phyloP scores from a whole-genome alignment of 148 eudicot species.

The Amaranthus cruentus region DNA sequence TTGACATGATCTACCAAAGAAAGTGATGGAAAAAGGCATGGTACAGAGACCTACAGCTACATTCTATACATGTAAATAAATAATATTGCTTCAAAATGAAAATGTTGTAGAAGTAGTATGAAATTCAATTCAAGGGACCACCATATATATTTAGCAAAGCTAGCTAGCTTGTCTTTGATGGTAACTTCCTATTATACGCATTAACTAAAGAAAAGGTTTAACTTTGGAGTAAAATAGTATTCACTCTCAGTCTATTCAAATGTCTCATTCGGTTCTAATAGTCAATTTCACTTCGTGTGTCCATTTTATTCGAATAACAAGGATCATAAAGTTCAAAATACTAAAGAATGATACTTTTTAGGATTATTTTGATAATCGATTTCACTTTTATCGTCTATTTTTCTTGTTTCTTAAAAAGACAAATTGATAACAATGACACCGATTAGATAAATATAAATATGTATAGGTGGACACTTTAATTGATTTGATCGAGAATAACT shows the following conservation, averaged over 20 bases:
- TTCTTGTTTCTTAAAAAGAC: too few relatives aligned
- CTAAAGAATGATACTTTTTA: too few relatives aligned
- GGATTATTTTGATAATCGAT: too few relatives aligned
- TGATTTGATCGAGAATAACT: too few relatives aligned
- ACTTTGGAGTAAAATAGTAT: background rate
- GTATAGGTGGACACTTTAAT: too few relatives aligned
- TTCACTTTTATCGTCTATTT: too few relatives aligned
- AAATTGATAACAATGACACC: too few relatives aligned
- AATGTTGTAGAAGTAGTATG: background rate
- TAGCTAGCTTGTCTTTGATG: constrained; percentile 10
- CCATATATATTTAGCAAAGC: constrained; percentile 4
- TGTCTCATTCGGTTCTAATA: background rate
- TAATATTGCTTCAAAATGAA: background rate
- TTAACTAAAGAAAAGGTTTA: background rate
- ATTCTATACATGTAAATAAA: background rate
- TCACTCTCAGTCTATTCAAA: background rate
- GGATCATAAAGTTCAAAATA: too few relatives aligned
- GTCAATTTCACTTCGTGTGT: background rate
- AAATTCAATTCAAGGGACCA: constrained; percentile 2
- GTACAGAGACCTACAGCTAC: constrained; percentile 9
- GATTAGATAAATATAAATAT: too few relatives aligned
- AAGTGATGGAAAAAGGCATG: constrained; percentile 17
- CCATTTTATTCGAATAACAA: background rate
- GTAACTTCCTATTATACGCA: background rate
- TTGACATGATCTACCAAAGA: background rate